Conservation (phyloP, 768 basidiomycete genomes). For the Xerocomellus dryophilus region DNA sequence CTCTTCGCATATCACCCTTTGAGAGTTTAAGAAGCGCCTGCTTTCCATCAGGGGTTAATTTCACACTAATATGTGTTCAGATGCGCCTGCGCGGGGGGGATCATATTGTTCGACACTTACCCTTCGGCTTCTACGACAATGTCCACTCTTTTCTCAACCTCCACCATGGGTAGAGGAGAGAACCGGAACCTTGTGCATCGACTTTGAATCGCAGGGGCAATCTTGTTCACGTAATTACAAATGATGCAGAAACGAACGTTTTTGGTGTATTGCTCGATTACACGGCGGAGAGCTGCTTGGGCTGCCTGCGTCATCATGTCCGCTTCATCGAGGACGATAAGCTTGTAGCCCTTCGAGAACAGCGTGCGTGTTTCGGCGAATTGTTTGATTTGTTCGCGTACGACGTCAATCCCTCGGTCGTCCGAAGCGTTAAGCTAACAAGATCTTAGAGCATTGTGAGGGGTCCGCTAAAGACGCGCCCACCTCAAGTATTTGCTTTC, state of each 20-base stretch:
- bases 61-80: constrained; percentile 55
- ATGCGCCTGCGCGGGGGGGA: neutral
- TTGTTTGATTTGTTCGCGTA: constrained; percentile 97
- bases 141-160: constrained; percentile 81
- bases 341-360: constrained; percentile 90
- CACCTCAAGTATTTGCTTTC: constrained; percentile 94
- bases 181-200: constrained; percentile 97
- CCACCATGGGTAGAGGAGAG: constrained; percentile 80
- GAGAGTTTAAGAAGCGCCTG: constrained; percentile 90
- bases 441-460: constrained; percentile 1
- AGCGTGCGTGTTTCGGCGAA: constrained; percentile 95
- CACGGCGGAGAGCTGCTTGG: constrained; percentile 92
- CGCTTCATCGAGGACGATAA: constrained; percentile 98
- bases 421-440: constrained; percentile 93
- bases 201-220: constrained; percentile 96
- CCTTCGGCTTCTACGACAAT: constrained; percentile 80
- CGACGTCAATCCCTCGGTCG: constrained; percentile 97
- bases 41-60: constrained; percentile 81
- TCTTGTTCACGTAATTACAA: constrained; percentile 99
- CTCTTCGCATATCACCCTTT: constrained; percentile 95
- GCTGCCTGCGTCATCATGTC: constrained; percentile 99
- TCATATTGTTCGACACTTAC: constrained; percentile 42
- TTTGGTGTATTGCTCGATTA: constrained; percentile 98
- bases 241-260: constrained; percentile 99
- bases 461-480: constrained; percentile 9